phyloP scores from a whole-genome alignment of 2,329 filamentous ascomycete species.

The Seiridium unicorne region DNA sequence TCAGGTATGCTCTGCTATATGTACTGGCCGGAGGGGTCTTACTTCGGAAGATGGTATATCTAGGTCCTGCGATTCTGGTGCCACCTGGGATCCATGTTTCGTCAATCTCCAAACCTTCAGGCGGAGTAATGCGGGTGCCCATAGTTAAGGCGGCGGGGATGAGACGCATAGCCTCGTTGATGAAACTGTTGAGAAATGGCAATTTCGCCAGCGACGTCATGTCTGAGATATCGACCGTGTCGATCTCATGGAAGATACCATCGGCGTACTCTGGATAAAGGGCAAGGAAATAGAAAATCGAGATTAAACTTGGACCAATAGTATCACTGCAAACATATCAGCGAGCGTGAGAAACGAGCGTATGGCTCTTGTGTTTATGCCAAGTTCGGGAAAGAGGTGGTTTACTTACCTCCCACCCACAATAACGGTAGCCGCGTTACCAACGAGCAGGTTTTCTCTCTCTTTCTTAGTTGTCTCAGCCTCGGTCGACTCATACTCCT shows the following conservation, averaged over 20 bases:
- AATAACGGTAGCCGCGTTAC: neutral
- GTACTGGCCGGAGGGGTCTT: neutral
- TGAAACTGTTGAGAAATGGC: constrained; percentile 20
- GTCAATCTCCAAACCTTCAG: constrained; percentile 13
- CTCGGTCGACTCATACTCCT: neutral
- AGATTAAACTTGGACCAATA: neutral
- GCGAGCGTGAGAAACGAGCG: too few species aligned
- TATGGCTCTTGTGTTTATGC: too few species aligned
- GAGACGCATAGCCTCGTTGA: constrained; percentile 22
- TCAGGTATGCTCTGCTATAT: constrained; percentile 4
- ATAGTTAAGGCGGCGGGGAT: constrained; percentile 18
- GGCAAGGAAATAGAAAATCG: neutral
- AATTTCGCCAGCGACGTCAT: constrained; percentile 4
- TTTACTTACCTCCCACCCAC: constrained; percentile 9
- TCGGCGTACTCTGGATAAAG: neutral
- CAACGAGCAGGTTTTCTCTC: neutral
- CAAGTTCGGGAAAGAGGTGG: neutral
- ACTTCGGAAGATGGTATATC: constrained; percentile 29
- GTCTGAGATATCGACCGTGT: neutral
- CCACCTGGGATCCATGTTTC: constrained; percentile 13
- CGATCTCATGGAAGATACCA: neutral
- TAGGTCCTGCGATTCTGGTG: constrained; percentile 14
- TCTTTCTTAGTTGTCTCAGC: neutral
- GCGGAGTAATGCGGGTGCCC: constrained; percentile 11
- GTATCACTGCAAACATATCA: neutral